Conservation (phyloP, 1,139 yeast species). For the Yamadazyma trypodendri region DNA sequence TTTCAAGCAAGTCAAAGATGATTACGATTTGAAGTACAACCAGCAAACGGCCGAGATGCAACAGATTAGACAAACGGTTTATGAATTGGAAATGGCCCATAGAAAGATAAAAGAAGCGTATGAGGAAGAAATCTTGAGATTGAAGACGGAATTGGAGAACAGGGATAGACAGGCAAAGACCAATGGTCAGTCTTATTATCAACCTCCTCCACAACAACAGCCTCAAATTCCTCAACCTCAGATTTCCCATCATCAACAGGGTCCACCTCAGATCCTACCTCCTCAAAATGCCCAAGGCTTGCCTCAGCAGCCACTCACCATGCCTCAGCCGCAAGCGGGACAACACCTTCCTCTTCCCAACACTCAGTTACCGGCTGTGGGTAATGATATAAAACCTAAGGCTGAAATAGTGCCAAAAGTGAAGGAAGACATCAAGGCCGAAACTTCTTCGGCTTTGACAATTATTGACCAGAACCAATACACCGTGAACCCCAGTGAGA, state of each 20-base stretch:
- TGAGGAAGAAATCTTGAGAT: conserved; percentile 85
- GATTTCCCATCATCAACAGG: conserved; percentile 7
- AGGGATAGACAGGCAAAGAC: conserved; percentile 52
- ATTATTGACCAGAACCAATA: conserved; percentile 44
- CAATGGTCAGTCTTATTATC: conserved; percentile 16
- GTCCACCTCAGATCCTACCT: conserved; percentile 12
- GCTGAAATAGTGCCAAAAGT: conserved; percentile 10
- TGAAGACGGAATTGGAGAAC: conserved; percentile 82
- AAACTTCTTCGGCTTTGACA: conserved; percentile 36
- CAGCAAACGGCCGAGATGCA: conserved; percentile 95
- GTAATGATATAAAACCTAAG: conserved; percentile 14
- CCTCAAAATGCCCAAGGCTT: conserved; percentile 13
- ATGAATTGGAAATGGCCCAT: conserved; percentile 91
- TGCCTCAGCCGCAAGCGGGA: conserved; percentile 8
- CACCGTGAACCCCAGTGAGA: conserved; percentile 42
- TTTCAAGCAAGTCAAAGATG: conserved; percentile 90
- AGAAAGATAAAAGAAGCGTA: conserved; percentile 93
- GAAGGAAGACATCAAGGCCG: conserved; percentile 19
- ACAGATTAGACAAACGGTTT: conserved; percentile 90
- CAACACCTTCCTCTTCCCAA: conserved; percentile 8
- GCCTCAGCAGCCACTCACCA: conserved; percentile 10
- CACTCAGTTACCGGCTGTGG: conserved; percentile 7
- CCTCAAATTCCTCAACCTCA: conserved; percentile 21
- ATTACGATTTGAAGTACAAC: conserved; percentile 83
- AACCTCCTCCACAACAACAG: conserved; percentile 25